Evolutionary conservation across 352 stramenopile species (phyloP), one percentile per base, ranked within the genome.

Genomic region (Globisporangium nodosum): DNA sequence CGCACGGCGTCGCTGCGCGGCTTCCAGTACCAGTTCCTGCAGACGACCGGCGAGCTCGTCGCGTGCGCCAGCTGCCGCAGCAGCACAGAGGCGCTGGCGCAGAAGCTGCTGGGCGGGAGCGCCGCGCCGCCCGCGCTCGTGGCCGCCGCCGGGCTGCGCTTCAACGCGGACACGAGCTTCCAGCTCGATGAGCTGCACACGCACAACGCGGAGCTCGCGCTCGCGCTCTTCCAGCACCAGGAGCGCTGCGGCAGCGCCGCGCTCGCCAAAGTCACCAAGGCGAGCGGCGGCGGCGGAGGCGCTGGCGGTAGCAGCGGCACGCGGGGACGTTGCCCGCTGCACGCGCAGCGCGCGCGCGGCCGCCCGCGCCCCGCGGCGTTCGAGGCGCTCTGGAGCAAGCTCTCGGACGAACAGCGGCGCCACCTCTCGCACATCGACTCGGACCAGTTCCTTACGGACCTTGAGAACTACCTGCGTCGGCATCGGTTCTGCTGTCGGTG

Each of bases 401-500:
- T 94, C 33, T 71, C 81, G 12, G 76, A 86, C 46, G 81, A 92
- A 46, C 83, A 92, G 37, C 81, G 92, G 64, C 76, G 77, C 15
- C 77, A 94, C 58, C 78, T 94, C 21, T 75, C 85, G 68, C 81
- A 92, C 59, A 90, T 94, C 37, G 83, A 92, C 64, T 94, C 85
- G 64, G 85, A 94, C 50, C 79, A 92, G 64, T 94, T 94, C 40
- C 69, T 94, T 42, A 91, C 78, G 15, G 85, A 94, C 63, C 61
- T 94, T 8, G 85, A 94, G 56, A 85, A 68, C 40, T 94, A 94
- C 67, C 51, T 94, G 63, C 82, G 85, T 35, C 79, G 85, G 37
- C 85, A 94, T 73, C 85, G 85, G 16, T 94, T 94, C 64, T 94
- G 85, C 61, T 94, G 85, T 59, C 81, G 85, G 11, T 94, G 85